Percentiles rank a stretch among this genome's conserved stretches.
These are phyloP conservation scores for Hymenoscyphus repandus DNA, from an alignment of 2,329 filamentous ascomycete genomes.

Conservation along the genomic window DNA sequence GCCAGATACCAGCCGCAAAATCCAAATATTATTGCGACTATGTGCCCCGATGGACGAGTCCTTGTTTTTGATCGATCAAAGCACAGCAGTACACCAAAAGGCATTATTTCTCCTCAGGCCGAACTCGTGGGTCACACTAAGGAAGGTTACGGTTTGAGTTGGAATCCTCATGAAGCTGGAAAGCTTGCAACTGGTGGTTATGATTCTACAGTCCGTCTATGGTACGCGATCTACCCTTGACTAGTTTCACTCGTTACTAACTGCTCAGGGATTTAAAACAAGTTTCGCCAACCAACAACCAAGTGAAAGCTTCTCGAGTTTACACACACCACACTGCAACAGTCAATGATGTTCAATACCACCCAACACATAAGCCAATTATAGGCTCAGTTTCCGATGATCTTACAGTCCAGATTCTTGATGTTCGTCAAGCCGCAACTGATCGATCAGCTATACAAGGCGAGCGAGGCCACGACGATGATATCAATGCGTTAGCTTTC, in stretches of 20 bases:
- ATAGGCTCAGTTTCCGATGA: conserved; percentile 96
- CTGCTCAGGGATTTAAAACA: conserved; percentile 68
- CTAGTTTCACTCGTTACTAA: not conserved
- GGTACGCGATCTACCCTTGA: conserved; percentile 49
- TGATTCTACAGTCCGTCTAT: conserved; percentile 85
- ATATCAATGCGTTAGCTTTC: conserved; percentile 93
- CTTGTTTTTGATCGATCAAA: conserved; percentile 96
- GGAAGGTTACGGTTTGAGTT: conserved; percentile 89
- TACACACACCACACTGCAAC: conserved; percentile 87
- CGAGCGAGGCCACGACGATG: conserved; percentile 80
- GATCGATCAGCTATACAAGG: conserved; percentile 65
- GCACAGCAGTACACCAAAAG: conserved; percentile 73
- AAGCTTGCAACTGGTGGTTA: conserved; percentile 86
- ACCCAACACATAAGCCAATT: conserved; percentile 76
- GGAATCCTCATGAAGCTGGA: conserved; percentile 77
- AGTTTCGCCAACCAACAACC: conserved; percentile 63
- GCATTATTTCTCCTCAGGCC: conserved; percentile 73
- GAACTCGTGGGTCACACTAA: conserved; percentile 78
- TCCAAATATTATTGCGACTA: conserved; percentile 90
- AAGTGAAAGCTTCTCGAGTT: conserved; percentile 63
- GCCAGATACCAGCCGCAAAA: conserved; percentile 97
- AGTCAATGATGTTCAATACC: conserved; percentile 96
- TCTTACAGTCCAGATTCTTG: conserved; percentile 84
- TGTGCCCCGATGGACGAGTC: conserved; percentile 81
- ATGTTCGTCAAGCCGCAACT: conserved; percentile 65